Evolutionary conservation across 352 stramenopile genomes (phyloP), one percentile per base, ranked within the genome.

Genomic region (Phytopythium aichiense): DNA sequence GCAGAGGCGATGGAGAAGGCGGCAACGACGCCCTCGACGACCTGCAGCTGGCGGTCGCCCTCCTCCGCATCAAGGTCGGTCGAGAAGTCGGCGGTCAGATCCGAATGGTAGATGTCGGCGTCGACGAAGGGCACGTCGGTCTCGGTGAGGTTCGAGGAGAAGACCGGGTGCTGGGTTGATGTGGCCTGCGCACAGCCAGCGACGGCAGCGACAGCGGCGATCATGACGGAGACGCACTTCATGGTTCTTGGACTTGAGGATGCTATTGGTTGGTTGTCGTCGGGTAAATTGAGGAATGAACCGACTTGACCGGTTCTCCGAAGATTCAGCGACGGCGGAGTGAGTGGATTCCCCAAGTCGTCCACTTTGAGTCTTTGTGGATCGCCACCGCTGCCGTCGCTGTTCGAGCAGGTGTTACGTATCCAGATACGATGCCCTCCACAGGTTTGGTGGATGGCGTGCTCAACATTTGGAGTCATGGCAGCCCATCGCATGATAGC

Each of bases 51-150:
- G 46, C 46, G 46, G 15, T 33, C 46, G 25, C 12, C 46, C 12
- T 30, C 25, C n/a, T 46, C 40, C 2, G 35, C 35, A 11, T 7
- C 35, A 11, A 40, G 12, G 35, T 40, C 35, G 35, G 35, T 40
- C 12, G 35, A 40, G 12, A 40, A 40, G 35, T 40, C 35, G 40
- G 15, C 20, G 5, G 40, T 46, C 7, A 22, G 15, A 11, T 53
- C 46, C 22, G 46, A 33, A 22, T 53, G 46, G 46, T 53, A 53
- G 46, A 53, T 53, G n/a, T 52, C n/a, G 25, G 46, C 46, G 22
- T 53, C 46, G 23, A 53, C 46, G 46, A 53, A 53, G 2, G 22
- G 46, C 18, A 33, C 46, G 46, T 53, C 46, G 7, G 25, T 53
- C 22, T 46, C 40, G 15, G 40, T 46, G 40, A 46, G 20, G 40